phyloP scores from a whole-genome alignment of 164 flowering plant genomes.

The Liriodendron chinense region DNA sequence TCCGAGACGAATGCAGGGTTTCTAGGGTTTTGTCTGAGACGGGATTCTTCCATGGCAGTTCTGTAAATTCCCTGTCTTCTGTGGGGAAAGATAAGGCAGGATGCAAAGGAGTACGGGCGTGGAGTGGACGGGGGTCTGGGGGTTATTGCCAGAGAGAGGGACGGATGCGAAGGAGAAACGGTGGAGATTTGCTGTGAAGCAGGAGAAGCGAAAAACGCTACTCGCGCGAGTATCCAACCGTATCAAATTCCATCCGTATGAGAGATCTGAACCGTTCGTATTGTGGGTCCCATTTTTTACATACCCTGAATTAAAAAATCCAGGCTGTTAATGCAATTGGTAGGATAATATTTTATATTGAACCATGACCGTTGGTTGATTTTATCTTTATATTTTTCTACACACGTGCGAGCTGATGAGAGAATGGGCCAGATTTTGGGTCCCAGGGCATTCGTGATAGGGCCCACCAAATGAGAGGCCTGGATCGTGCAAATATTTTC shows the following conservation, averaged over 20 bases:
- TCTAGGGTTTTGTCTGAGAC: neutral
- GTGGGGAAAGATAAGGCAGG: neutral
- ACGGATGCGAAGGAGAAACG: neutral
- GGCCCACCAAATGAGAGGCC: no score
- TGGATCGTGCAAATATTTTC: no score
- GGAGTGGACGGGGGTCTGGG: neutral
- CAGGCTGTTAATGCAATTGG: no score
- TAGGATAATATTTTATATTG: no score
- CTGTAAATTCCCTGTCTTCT: neutral
- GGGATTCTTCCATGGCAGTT: neutral
- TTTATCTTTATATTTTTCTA: no score
- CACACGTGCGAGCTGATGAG: no score
- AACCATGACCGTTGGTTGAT: no score
- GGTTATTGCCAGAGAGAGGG: neutral
- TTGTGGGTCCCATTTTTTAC: neutral
- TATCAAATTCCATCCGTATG: neutral
- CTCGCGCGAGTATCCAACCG: neutral
- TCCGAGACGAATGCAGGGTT: constrained; percentile 6
- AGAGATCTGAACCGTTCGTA: neutral
- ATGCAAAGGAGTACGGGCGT: neutral
- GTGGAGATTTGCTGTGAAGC: neutral
- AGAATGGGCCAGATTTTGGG: no score
- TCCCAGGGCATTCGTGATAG: no score
- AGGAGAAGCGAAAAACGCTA: neutral
- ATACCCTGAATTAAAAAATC: no score